Conservation (phyloP, 2,329 filamentous ascomycete species). For the Penicillium italicum region DNA sequence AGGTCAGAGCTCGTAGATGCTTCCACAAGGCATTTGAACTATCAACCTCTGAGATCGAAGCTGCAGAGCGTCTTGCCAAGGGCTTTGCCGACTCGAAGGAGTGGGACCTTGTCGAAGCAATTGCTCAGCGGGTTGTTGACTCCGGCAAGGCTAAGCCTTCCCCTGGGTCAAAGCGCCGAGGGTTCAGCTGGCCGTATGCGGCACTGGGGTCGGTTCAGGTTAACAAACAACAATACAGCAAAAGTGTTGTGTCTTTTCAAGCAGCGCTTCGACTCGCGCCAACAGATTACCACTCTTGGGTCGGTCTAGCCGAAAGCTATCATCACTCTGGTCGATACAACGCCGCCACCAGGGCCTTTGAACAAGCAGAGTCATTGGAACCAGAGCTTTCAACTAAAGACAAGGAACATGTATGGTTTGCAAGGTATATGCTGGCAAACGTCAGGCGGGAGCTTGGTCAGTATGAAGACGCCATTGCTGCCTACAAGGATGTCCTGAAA, state of each 20-base stretch:
- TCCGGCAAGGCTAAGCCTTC: slow-evolving; percentile 89
- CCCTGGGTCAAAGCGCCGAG: slow-evolving; percentile 88
- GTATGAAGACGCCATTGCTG: slow-evolving; percentile 73
- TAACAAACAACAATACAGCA: slow-evolving; percentile 85
- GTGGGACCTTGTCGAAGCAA: slow-evolving; percentile 93
- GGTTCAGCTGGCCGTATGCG: slow-evolving; percentile 93
- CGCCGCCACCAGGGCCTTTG: slow-evolving; percentile 87
- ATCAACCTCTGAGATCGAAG: slow-evolving; percentile 77
- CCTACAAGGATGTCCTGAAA: slow-evolving; percentile 71
- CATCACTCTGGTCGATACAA: slow-evolving; percentile 90
- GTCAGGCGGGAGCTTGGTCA: slow-evolving; percentile 90
- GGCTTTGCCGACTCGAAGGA: slow-evolving; percentile 86
- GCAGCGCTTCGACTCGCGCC: slow-evolving; percentile 79
- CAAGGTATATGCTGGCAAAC: slow-evolving; percentile 93
- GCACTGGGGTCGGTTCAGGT: slow-evolving; percentile 91
- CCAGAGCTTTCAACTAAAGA: slow-evolving; percentile 54
- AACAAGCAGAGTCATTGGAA: slow-evolving; percentile 76
- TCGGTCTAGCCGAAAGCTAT: slow-evolving; percentile 95
- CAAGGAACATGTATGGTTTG: slow-evolving; percentile 80
- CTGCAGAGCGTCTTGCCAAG: slow-evolving; percentile 80
- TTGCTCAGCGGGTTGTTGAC: slow-evolving; percentile 85
- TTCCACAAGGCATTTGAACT: slow-evolving; percentile 96
- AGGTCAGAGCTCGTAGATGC: slow-evolving; percentile 79
- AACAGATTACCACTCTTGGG: slow-evolving; percentile 89
- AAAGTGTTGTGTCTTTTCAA: slow-evolving; percentile 88